These are phyloP conservation scores for Irpex rosettiformis DNA, from an alignment of 1,284 basidiomycete species.

Conservation along the genomic window DNA sequence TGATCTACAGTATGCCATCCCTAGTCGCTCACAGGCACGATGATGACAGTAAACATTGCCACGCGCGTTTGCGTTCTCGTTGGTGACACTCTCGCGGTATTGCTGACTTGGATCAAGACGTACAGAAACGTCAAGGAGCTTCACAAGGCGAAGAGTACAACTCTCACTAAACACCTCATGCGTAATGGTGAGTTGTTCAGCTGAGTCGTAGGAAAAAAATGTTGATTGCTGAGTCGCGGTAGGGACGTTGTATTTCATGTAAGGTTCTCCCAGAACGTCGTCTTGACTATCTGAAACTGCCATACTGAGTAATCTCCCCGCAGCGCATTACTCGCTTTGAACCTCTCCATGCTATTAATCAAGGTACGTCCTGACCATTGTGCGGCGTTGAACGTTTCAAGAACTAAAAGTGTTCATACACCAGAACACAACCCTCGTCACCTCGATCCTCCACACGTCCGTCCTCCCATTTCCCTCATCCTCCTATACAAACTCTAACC, in stretches of 20 bases:
- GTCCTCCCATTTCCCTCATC: neutral
- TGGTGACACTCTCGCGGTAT: neutral
- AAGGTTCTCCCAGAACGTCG: neutral
- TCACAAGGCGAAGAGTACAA: neutral
- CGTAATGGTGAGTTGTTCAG: neutral
- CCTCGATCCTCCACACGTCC: neutral
- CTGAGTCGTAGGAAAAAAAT: neutral
- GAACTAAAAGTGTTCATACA: neutral
- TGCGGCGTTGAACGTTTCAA: neutral
- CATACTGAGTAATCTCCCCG: neutral
- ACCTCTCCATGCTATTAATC: neutral
- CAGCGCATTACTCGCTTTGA: neutral
- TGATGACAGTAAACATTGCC: neutral
- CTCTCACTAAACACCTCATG: neutral
- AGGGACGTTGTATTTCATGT: neutral
- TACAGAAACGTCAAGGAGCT: neutral
- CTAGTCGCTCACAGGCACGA: neutral
- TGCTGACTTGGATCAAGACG: neutral
- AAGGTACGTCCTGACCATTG: neutral
- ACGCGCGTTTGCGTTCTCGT: neutral
- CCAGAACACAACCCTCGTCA: neutral
- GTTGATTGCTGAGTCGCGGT: neutral
- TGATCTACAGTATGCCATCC: neutral
- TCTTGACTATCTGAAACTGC: neutral
- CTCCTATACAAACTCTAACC: neutral